These are phyloP conservation scores for Thalassiosira ordinaria DNA, from an alignment of 352 stramenopile species.

Conservation along the genomic window DNA sequence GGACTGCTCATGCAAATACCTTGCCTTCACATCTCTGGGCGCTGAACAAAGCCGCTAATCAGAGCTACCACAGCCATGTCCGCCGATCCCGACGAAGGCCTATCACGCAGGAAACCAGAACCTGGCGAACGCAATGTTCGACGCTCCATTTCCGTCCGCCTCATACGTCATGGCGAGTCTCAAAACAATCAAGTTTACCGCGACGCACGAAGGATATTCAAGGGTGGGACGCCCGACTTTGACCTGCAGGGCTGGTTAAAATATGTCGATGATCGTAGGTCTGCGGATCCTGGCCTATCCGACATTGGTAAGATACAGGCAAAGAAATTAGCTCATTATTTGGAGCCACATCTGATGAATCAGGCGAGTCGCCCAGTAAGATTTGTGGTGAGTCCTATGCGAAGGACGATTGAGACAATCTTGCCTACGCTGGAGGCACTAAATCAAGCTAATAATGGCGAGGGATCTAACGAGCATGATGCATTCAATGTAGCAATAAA, in stretches of 20 bases:
- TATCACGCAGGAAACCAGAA: no score
- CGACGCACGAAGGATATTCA: constrained; percentile 60
- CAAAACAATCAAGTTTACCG: constrained; percentile 80
- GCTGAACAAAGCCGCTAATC: no score
- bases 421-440: constrained; percentile 59
- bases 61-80: no score
- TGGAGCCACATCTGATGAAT: constrained; percentile 63
- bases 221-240: constrained; percentile 67
- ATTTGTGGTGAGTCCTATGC: constrained; percentile 75
- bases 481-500: constrained; percentile 62
- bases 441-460: constrained; percentile 16
- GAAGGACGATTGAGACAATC: constrained; percentile 70
- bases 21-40: no score
- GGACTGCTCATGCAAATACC: no score
- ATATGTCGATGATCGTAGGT: constrained; percentile 67
- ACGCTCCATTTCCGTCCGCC: constrained; percentile 57
- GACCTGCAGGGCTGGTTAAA: constrained; percentile 62
- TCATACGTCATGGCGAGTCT: constrained; percentile 77
- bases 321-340: constrained; percentile 52
- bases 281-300: constrained; percentile 63
- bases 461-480: constrained; percentile 1
- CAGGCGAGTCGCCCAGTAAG: constrained; percentile 62
- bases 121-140: constrained; percentile 45
- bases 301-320: constrained; percentile 61
- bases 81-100: no score